Evolutionary conservation across 73 alveolate genomes (phyloP).

Genomic region (Strombidium stylifer): DNA sequence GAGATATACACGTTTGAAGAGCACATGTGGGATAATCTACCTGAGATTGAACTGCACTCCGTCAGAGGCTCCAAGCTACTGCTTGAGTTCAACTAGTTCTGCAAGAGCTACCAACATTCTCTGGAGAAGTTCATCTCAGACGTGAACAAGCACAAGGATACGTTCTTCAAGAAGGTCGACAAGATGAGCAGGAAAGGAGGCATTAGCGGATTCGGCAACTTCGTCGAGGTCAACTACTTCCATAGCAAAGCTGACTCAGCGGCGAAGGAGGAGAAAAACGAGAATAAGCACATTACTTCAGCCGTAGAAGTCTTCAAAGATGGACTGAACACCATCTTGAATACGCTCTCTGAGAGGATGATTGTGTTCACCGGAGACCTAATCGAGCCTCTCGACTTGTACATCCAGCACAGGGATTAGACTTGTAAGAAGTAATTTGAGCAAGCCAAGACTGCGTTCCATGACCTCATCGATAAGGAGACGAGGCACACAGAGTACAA

Average conservation of each 20-base stretch:
- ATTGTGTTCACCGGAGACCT: not conserved
- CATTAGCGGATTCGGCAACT: too few relatives aligned
- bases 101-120: slow-evolving; percentile 3
- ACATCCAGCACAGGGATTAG: not conserved
- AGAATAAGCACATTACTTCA: slow-evolving; percentile 4
- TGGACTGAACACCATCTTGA: not conserved
- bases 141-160: not conserved
- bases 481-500: not conserved
- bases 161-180: too few relatives aligned
- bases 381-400: slow-evolving; percentile 18
- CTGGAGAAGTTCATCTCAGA: slow-evolving; percentile 4
- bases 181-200: too few relatives aligned
- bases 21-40: slow-evolving; percentile 18
- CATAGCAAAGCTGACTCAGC: not conserved
- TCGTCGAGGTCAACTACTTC: too few relatives aligned
- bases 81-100: slow-evolving; percentile 2
- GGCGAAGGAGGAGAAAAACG: slow-evolving; percentile 9
- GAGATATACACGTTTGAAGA: slow-evolving; percentile 26
- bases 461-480: slow-evolving; percentile 3
- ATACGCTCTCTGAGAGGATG: not conserved
- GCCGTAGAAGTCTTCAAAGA: slow-evolving; percentile 18
- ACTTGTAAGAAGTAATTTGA: not conserved
- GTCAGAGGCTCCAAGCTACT: slow-evolving; percentile 9
- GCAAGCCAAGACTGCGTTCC: slow-evolving; percentile 13
- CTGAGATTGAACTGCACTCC: not conserved